phyloP scores from a whole-genome alignment of 140 eudicot genomes.

The Stevia rebaudiana region DNA sequence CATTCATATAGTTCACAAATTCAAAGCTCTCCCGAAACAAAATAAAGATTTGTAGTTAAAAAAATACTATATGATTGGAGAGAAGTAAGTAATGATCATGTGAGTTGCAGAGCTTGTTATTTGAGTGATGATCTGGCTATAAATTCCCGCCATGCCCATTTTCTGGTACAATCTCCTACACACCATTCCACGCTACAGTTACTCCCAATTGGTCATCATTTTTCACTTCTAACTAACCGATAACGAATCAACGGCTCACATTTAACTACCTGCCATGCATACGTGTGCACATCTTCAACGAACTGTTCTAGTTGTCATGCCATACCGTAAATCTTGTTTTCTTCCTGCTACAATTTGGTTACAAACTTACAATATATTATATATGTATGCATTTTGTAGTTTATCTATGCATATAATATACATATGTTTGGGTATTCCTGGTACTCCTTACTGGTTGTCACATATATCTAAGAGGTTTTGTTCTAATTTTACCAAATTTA shows the following conservation, averaged over 20 bases:
- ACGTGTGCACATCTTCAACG: background rate
- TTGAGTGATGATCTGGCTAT: background rate
- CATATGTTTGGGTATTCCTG: too few relatives aligned
- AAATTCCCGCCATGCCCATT: slow-evolving; percentile 25
- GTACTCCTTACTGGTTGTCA: too few relatives aligned
- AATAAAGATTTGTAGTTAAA: too few relatives aligned
- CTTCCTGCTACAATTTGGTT: background rate
- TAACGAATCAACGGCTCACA: slow-evolving; percentile 25
- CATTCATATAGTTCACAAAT: too few relatives aligned
- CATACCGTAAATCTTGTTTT: slow-evolving; percentile 1
- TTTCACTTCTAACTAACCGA: slow-evolving; percentile 17
- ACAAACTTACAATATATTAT: too few relatives aligned
- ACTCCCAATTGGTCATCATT: background rate
- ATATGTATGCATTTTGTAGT: too few relatives aligned
- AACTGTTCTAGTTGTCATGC: slow-evolving; percentile 25
- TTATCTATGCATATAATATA: too few relatives aligned
- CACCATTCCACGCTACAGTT: slow-evolving; percentile 13
- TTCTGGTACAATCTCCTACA: slow-evolving; percentile 14
- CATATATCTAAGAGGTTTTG: too few relatives aligned
- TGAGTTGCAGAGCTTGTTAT: background rate
- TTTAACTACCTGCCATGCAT: background rate
- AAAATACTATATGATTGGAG: background rate
- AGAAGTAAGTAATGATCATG: background rate
- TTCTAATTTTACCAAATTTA: too few relatives aligned
- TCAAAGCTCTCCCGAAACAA: too few relatives aligned